Evolutionary conservation across 2,329 filamentous ascomycete genomes (phyloP).

Genomic region (Pestalotiopsis fici): DNA sequence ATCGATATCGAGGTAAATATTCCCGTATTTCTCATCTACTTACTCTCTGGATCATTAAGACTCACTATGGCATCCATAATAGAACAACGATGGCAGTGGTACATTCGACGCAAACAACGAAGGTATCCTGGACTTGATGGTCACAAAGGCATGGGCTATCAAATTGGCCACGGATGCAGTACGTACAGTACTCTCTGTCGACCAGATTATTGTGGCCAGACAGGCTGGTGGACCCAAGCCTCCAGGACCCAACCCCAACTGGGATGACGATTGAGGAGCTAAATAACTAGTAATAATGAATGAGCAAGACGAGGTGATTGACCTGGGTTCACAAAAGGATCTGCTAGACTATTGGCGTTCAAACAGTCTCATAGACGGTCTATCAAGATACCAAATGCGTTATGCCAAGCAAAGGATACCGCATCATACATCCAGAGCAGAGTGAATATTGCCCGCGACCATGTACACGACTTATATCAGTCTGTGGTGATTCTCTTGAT

Average conservation of each 20-base stretch:
- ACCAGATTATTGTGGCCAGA: conserved; percentile 98
- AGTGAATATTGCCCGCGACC: neutral
- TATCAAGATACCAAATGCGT: conserved; percentile 4
- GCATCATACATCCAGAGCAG: neutral
- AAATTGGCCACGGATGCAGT: conserved; percentile 94
- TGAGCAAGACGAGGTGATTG: neutral
- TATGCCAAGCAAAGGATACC: neutral
- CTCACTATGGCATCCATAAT: conserved; percentile 14
- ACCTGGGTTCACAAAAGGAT: neutral
- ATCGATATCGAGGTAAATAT: conserved; percentile 80
- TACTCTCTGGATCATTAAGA: conserved; percentile 1
- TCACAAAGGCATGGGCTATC: conserved; percentile 95
- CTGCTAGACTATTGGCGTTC: neutral
- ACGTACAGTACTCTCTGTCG: conserved; percentile 90
- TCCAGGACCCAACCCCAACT: conserved; percentile 85
- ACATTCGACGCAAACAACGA: conserved; percentile 83
- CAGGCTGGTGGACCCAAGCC: conserved; percentile 98
- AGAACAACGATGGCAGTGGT: conserved; percentile 78
- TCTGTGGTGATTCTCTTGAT: too few species aligned
- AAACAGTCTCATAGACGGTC: conserved; percentile 1
- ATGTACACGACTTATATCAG: too few species aligned
- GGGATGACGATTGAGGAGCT: conserved; percentile 60
- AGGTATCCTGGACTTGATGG: conserved; percentile 88
- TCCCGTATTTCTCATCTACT: neutral
- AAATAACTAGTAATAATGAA: neutral